Evolutionary conservation across 2,329 filamentous ascomycete genomes (phyloP).

Genomic region (Penicillium sp.): DNA sequence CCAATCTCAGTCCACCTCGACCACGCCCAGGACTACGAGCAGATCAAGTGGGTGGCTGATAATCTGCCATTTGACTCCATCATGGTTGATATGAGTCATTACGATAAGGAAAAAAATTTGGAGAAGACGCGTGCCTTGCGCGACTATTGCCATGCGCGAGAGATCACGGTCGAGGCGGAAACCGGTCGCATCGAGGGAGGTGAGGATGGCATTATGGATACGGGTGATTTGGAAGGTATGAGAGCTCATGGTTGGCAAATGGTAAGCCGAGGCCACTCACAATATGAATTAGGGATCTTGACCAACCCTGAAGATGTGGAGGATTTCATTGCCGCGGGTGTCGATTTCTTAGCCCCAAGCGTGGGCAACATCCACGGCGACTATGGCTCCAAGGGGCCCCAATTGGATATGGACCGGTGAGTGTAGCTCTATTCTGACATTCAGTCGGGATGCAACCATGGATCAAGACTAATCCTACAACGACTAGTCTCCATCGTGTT

Average conservation of each 20-base stretch:
- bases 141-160: conserved; percentile 60
- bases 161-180: conserved; percentile 68
- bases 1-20: conserved; percentile 63
- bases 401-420: conserved; percentile 12
- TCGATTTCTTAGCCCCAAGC: conserved; percentile 69
- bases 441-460: background rate
- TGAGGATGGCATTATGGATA: conserved; percentile 71
- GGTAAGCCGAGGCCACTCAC: background rate
- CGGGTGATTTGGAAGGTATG: conserved; percentile 56
- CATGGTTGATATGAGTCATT: conserved; percentile 73
- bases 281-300: conserved; percentile 42
- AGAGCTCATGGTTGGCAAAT: background rate
- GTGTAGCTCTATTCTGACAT: background rate
- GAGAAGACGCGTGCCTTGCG: conserved; percentile 61
- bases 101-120: conserved; percentile 67
- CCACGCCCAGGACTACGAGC: conserved; percentile 61
- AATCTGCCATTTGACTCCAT: conserved; percentile 64
- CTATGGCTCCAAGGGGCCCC: conserved; percentile 51
- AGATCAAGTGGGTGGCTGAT: conserved; percentile 59
- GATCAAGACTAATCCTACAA: background rate
- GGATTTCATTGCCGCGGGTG: conserved; percentile 67
- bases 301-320: conserved; percentile 68
- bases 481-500: conserved; percentile 47
- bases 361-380: conserved; percentile 71
- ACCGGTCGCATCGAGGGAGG: conserved; percentile 68